Base-by-base conservation (phyloP, 208 protist genomes). In the Trypanosoma theileri region DNA sequence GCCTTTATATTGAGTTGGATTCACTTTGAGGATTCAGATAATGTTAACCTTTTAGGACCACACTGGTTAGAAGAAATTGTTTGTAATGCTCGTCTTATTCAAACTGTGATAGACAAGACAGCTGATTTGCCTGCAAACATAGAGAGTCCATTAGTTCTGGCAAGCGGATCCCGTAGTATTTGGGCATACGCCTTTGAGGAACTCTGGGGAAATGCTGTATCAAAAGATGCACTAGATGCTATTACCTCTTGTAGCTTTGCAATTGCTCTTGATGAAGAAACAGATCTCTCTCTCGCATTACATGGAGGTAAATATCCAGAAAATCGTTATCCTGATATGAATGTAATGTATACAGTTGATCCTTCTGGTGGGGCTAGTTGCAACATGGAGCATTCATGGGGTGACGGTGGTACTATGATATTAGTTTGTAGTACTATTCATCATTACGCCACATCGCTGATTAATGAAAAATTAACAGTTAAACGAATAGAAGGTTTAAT, bases 381-480 rank as follows among this genome's bases (percentile, higher is more conserved):
- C 35, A 74, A 74, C 41, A 68, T 74, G 10, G 69, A 74, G 45
- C 69, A 74, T 28, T 74, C 69, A 17, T 74, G 69, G 69, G 69
- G 69, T 48, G 69, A 74, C 51, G 69, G 69, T 24, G 61, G 54
- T 41, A 58, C 61, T 22, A 66, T 68, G 59, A 46, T 61, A 24
- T 24, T 63, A 22, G 69, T 68, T 52, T 62, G n/a, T 44, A 57
- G 54, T 31, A 46, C 55, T 24, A 63, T 74, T 28, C 16, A 62
- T 35, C 31, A 74, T 24, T 68, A 67, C 19, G 26, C 28, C 1
- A 22, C 22, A 26, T 74, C 59, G 28, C 60, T 66, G 56, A 35
- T 44, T 19, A 48, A 42, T 22, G n/a, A 54, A 44, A n/a, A 51
- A 12, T 11, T 63, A 21, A 17, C 28, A 42, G 21, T 26, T 17